These are phyloP conservation scores for Quercus lobata DNA, from an alignment of 331 rosid genomes.

Conservation along the genomic window DNA sequence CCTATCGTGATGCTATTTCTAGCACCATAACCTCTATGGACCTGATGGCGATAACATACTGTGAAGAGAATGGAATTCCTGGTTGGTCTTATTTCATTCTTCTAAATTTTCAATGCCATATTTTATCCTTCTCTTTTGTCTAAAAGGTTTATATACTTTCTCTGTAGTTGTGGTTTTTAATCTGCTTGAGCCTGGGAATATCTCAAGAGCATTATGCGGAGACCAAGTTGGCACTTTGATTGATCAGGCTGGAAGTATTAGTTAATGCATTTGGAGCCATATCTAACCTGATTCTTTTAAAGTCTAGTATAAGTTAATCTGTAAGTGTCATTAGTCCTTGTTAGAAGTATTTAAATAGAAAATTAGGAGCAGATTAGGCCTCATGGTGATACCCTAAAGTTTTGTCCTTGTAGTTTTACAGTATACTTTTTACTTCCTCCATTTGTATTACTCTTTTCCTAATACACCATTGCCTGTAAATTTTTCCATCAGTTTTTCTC, in stretches of 20 bases:
- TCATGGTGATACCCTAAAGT: too few relatives aligned
- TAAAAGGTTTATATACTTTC: neutral
- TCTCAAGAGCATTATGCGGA: slow-evolving; percentile 88
- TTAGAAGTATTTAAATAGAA: too few relatives aligned
- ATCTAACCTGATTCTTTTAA: neutral
- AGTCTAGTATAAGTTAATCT: neutral
- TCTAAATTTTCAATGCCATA: neutral
- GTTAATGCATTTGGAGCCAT: slow-evolving; percentile 8
- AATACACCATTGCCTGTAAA: too few relatives aligned
- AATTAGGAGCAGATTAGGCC: too few relatives aligned
- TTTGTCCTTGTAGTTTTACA: too few relatives aligned
- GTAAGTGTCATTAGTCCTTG: neutral
- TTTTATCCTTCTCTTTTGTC: neutral
- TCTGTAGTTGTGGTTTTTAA: slow-evolving; percentile 81
- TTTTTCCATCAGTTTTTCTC: too few relatives aligned
- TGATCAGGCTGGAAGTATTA: slow-evolving; percentile 70
- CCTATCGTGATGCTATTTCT: slow-evolving; percentile 69
- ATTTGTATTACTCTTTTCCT: too few relatives aligned
- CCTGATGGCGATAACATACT: slow-evolving; percentile 65
- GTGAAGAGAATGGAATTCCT: slow-evolving; percentile 81
- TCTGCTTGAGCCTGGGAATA: slow-evolving; percentile 87
- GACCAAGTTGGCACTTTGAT: slow-evolving; percentile 90
- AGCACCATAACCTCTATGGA: slow-evolving; percentile 77
- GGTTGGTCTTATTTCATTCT: slow-evolving; percentile 44
- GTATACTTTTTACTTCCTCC: too few relatives aligned